Evolutionary conservation across 768 basidiomycete genomes (phyloP).

Genomic region (Psilocybe sp.): DNA sequence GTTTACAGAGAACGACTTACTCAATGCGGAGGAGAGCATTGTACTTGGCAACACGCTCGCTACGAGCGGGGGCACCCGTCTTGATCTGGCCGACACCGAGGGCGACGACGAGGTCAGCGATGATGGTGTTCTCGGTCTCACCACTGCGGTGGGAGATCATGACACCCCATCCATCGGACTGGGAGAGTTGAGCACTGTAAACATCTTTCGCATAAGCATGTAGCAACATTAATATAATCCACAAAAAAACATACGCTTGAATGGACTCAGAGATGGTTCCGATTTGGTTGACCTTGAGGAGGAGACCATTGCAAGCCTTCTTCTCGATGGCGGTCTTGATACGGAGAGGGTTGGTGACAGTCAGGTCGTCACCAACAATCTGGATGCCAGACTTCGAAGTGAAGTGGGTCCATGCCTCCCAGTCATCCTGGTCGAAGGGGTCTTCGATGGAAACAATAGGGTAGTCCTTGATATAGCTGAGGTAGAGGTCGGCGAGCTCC

Average conservation of each 20-base stretch:
- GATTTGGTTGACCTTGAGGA: constrained; percentile 99
- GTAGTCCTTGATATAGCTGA: constrained; percentile 85
- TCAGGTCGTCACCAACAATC: constrained; percentile 95
- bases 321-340: constrained; percentile 99
- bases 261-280: constrained; percentile 99
- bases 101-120: constrained; percentile 93
- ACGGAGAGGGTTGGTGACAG: constrained; percentile 94
- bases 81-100: constrained; percentile 95
- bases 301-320: constrained; percentile 98
- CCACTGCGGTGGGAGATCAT: constrained; percentile 99
- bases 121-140: constrained; percentile 97
- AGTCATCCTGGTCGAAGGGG: constrained; percentile 99
- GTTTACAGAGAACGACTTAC: constrained; percentile 41
- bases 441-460: constrained; percentile 96
- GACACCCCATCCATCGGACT: constrained; percentile 97
- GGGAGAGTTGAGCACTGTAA: constrained; percentile 85
- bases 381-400: constrained; percentile 77
- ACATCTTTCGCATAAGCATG: not conserved
- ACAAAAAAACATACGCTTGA: constrained; percentile 72
- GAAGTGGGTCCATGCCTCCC: constrained; percentile 97
- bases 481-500: constrained; percentile 91
- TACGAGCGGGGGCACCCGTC: constrained; percentile 95
- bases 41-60: constrained; percentile 96
- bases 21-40: constrained; percentile 88
- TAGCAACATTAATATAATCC: not conserved